Evolutionary conservation across 2,329 filamentous ascomycete species (phyloP).

Genomic region (Leptodontidium sp.): DNA sequence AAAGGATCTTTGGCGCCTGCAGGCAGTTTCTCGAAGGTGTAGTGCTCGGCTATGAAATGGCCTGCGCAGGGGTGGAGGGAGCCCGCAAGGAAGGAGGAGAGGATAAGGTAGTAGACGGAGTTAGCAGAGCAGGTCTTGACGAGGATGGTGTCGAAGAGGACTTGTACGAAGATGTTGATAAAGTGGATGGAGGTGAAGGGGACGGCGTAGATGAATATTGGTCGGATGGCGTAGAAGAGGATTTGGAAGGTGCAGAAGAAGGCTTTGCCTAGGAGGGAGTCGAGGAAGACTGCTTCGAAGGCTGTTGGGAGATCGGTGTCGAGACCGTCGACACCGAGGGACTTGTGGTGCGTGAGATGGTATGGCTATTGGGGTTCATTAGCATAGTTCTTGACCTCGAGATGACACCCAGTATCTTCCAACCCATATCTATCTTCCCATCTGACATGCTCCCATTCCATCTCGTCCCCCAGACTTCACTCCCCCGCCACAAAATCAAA

Average conservation of each 20-base stretch:
- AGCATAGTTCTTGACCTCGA: no score
- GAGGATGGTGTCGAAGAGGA: constrained; percentile 78
- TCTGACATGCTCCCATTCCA: background rate
- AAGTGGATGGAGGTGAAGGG: constrained; percentile 87
- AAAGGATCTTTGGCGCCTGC: constrained; percentile 62
- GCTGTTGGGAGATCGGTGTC: constrained; percentile 96
- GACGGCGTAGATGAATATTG: constrained; percentile 91
- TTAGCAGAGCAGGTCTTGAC: constrained; percentile 66
- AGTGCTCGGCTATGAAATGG: constrained; percentile 99
- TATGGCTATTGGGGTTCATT: constrained; percentile 71
- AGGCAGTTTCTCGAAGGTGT: constrained; percentile 73
- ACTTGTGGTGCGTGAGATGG: constrained; percentile 99
- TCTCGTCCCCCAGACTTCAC: background rate
- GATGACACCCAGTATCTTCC: background rate
- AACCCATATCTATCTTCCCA: background rate
- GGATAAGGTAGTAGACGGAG: constrained; percentile 81
- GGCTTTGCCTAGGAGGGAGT: constrained; percentile 94
- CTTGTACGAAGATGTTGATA: constrained; percentile 80
- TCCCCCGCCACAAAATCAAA: background rate
- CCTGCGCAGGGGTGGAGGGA: constrained; percentile 93
- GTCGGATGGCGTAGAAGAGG: constrained; percentile 95
- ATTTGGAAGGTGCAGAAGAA: constrained; percentile 99
- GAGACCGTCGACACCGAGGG: constrained; percentile 92
- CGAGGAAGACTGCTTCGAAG: constrained; percentile 89
- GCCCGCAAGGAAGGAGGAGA: constrained; percentile 92